Evolutionary conservation across 2,329 filamentous ascomycete species (phyloP), one percentile per base, ranked within the genome.

Genomic region (Trichoderma simmonsii): DNA sequence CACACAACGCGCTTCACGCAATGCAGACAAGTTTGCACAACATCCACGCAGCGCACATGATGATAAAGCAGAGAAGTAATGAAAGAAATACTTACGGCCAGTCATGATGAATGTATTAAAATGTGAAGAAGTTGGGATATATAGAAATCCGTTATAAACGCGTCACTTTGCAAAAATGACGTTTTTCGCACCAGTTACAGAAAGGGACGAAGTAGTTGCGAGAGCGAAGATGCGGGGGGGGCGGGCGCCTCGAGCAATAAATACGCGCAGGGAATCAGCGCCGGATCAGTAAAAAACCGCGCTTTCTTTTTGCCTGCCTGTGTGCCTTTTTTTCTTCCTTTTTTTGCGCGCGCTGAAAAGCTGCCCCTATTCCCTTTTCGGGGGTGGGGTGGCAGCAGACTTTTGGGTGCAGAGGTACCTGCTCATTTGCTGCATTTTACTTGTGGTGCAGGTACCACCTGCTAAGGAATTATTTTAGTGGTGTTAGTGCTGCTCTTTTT

Each of bases 1-100:
- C 24, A 32, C 18, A 26, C 6, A n/a, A n/a, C 39, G 39, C 39
- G 39, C 68, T 60, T 61, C 73, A 67, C 24, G 67, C 11, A 21
- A 9, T 56, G 51, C 48, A 28, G 21, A 26, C 6, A 32, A 15
- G 6, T n/a, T 3, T 9, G 24, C 64, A 59, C 6, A 39, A 11
- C 51, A 43, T 21, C n/a, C 4, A 39, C 28, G 11, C 21, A n/a
- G 43, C 43, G n/a, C n/a, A 43, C 36, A 66, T n/a, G 15, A 66
- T 43, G 15, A 48, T 32, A 9, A 32, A 48, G 18, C 28, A 28
- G 61, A 59, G 36, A 8, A 32, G 8, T 8, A 32, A 32, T 26
- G 26, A 71, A 75, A n/a, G 14, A 72, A 36, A 36, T 78, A 90
- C 89, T 90, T 88, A 91, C 89, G 89, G 90, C 89, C 89, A 90